These are phyloP conservation scores for Gossypium davidsonii DNA, from an alignment of 441 rosid species.

Conservation along the genomic window DNA sequence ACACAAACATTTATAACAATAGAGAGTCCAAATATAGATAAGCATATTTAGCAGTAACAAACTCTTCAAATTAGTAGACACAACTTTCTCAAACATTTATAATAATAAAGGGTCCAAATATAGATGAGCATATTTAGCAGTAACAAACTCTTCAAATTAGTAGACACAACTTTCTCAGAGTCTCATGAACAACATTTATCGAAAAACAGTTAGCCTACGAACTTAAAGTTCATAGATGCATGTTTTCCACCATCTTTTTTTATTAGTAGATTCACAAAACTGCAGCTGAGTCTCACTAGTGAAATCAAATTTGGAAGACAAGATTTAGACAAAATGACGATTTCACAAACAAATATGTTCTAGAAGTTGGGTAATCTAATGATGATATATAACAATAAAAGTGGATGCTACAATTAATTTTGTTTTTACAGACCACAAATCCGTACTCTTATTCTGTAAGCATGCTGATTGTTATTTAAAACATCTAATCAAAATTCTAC, in stretches of 20 bases:
- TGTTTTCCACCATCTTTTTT: no score
- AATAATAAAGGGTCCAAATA: not conserved
- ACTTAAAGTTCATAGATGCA: not conserved
- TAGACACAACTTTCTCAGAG: not conserved
- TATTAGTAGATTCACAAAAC: not conserved
- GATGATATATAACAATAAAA: not conserved
- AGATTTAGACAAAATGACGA: not conserved
- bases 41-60: not conserved
- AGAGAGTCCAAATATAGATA: not conserved
- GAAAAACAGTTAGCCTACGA: not conserved
- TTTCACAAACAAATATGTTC: not conserved
- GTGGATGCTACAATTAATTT: not conserved
- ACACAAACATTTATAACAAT: not conserved
- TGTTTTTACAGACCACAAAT: conserved; percentile 8
- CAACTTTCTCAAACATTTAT: not conserved
- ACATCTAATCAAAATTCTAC: not conserved
- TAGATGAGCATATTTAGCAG: not conserved
- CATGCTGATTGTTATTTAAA: conserved; percentile 1
- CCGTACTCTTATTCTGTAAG: not conserved
- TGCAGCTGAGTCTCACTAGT: no score
- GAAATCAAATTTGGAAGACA: not conserved
- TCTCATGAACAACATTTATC: not conserved
- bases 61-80: not conserved
- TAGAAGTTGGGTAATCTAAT: not conserved
- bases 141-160: not conserved